These are phyloP conservation scores for Bruguiera gymnorhiza DNA, from an alignment of 345 rosid species.

Conservation along the genomic window DNA sequence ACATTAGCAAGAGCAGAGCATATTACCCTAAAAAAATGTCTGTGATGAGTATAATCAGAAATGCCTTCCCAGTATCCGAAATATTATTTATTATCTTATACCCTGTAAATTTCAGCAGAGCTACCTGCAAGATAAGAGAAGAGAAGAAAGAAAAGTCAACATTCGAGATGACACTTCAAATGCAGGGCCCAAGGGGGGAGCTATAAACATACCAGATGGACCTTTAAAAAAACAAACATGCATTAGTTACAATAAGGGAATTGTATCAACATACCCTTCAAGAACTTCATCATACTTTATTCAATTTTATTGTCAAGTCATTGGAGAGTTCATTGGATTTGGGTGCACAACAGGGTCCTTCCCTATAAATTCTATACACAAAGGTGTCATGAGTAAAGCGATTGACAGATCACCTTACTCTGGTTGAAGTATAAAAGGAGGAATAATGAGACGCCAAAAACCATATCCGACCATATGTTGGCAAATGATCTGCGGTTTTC, in stretches of 20 bases:
- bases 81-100: slow-evolving; percentile 73
- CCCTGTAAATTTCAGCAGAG: slow-evolving; percentile 92
- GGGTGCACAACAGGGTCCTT: too few species aligned
- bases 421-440: slow-evolving; percentile 76
- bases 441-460: slow-evolving; percentile 80
- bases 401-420: slow-evolving; percentile 56
- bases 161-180: not conserved
- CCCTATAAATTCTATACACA: not conserved
- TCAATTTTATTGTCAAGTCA: too few species aligned
- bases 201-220: not conserved
- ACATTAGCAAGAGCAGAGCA: slow-evolving; percentile 8
- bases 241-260: not conserved
- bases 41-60: slow-evolving; percentile 70
- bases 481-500: slow-evolving; percentile 91
- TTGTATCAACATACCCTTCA: too few species aligned
- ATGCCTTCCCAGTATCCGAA: slow-evolving; percentile 88
- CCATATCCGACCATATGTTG: slow-evolving; percentile 91
- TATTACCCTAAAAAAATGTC: slow-evolving; percentile 87
- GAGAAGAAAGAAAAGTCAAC: slow-evolving; percentile 4
- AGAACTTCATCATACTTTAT: too few species aligned
- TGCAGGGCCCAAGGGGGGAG: not conserved
- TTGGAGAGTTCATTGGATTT: too few species aligned
- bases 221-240: too few species aligned
- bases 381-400: not conserved
- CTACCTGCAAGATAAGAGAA: slow-evolving; percentile 53